Evolutionary conservation across 768 basidiomycete species (phyloP).

Genomic region (Boletus rex-veris): DNA sequence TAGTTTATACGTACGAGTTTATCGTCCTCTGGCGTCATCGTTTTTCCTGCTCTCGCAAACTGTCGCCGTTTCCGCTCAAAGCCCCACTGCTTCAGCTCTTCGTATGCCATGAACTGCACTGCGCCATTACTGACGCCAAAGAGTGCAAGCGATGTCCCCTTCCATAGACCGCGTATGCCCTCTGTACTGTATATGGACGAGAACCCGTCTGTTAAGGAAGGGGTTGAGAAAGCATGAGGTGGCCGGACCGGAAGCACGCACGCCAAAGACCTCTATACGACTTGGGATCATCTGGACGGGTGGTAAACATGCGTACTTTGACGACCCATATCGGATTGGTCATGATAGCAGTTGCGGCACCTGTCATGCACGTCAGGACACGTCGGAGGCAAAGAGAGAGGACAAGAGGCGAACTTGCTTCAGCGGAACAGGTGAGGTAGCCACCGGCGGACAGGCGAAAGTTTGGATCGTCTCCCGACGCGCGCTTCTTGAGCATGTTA

Average conservation of each 20-base stretch:
- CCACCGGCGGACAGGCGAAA: slow-evolving; percentile 68
- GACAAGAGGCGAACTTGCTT: slow-evolving; percentile 80
- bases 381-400: slow-evolving; percentile 5
- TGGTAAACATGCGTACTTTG: slow-evolving; percentile 95
- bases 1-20: slow-evolving; percentile 64
- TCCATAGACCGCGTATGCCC: slow-evolving; percentile 77
- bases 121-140: slow-evolving; percentile 94
- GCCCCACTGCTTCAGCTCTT: slow-evolving; percentile 90
- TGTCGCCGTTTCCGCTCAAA: slow-evolving; percentile 72
- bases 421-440: slow-evolving; percentile 86
- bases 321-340: slow-evolving; percentile 99
- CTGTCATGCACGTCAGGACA: slow-evolving; percentile 40
- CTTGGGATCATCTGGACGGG: slow-evolving; percentile 55
- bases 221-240: not conserved
- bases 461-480: slow-evolving; percentile 61
- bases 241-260: slow-evolving; percentile 28
- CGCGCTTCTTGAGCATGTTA: slow-evolving; percentile 86
- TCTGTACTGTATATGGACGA: slow-evolving; percentile 66
- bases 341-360: slow-evolving; percentile 88
- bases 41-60: slow-evolving; percentile 55
- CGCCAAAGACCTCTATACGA: slow-evolving; percentile 82
- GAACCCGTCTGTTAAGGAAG: slow-evolving; percentile 56
- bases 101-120: slow-evolving; percentile 93
- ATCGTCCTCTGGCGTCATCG: slow-evolving; percentile 71
- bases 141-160: slow-evolving; percentile 83